phyloP scores from a whole-genome alignment of 2,329 filamentous ascomycete species.

The Ascochyta clinopodiicola region DNA sequence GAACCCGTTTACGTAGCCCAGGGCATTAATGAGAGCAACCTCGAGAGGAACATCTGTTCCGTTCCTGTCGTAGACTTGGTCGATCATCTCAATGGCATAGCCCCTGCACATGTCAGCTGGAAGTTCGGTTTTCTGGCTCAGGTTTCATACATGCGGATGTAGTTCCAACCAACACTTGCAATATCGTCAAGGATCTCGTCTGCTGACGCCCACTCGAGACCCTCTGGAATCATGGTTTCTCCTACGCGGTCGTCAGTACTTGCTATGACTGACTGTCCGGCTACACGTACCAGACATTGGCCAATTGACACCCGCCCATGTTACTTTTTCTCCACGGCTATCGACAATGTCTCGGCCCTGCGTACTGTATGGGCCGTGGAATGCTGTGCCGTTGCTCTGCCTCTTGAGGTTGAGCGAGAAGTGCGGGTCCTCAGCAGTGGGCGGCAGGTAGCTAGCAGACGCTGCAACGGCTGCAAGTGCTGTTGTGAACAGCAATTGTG shows the following conservation, averaged over 20 bases:
- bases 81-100: constrained; percentile 52
- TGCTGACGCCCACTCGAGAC: constrained; percentile 62
- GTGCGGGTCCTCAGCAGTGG: constrained; percentile 20
- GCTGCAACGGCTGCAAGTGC: constrained; percentile 24
- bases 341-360: constrained; percentile 51
- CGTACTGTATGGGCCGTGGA: constrained; percentile 47
- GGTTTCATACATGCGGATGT: constrained; percentile 56
- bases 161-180: constrained; percentile 63
- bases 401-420: constrained; percentile 31
- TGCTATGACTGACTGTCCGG: not conserved
- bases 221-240: constrained; percentile 66
- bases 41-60: constrained; percentile 49
- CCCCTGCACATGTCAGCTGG: constrained; percentile 31
- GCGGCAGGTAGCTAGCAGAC: constrained; percentile 27
- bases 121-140: not conserved
- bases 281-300: constrained; percentile 46
- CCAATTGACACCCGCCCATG: constrained; percentile 69
- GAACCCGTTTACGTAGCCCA: constrained; percentile 48
- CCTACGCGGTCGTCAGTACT: constrained; percentile 43
- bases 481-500: constrained; percentile 25
- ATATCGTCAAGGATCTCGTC: constrained; percentile 61
- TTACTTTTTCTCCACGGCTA: constrained; percentile 54
- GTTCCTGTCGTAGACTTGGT: constrained; percentile 51
- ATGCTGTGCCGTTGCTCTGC: constrained; percentile 30
- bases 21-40: constrained; percentile 48